Evolutionary conservation across 192 early-diverging fungal species (phyloP).

Genomic region (Phycomyces nitens): DNA sequence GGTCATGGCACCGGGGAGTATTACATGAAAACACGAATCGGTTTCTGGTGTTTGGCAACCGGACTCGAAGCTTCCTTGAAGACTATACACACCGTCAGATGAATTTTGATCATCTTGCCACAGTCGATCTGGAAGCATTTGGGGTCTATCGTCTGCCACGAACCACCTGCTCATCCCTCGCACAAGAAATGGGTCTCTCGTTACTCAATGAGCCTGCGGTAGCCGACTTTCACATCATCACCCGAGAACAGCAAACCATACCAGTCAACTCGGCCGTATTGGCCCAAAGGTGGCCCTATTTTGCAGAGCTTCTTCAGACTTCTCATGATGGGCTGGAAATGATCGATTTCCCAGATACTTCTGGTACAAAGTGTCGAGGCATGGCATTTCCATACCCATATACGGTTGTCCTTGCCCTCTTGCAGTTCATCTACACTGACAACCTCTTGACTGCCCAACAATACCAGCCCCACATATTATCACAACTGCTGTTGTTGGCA

Average conservation of each 20-base stretch:
- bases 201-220: conserved; percentile 43
- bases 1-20: conserved; percentile 71
- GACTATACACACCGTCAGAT: conserved; percentile 74
- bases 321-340: background rate
- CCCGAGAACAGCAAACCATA: conserved; percentile 37
- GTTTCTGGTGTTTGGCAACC: conserved; percentile 67
- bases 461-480: conserved; percentile 62
- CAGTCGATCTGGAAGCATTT: conserved; percentile 68
- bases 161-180: conserved; percentile 39
- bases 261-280: conserved; percentile 47
- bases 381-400: conserved; percentile 42
- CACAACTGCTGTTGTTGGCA: conserved; percentile 59
- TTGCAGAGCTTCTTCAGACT: conserved; percentile 37
- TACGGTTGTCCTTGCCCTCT: conserved; percentile 52
- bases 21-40: conserved; percentile 56
- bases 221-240: conserved; percentile 44
- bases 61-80: conserved; percentile 56
- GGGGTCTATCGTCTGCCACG: conserved; percentile 53
- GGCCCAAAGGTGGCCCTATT: conserved; percentile 43
- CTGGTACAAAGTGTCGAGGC: background rate
- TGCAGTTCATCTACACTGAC: conserved; percentile 68
- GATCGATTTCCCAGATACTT: conserved; percentile 5
- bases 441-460: conserved; percentile 65
- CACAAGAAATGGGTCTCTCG: conserved; percentile 46
- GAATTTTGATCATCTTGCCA: conserved; percentile 66